Conservation (phyloP, 768 basidiomycete species). For the Leccinum sublutescens region DNA sequence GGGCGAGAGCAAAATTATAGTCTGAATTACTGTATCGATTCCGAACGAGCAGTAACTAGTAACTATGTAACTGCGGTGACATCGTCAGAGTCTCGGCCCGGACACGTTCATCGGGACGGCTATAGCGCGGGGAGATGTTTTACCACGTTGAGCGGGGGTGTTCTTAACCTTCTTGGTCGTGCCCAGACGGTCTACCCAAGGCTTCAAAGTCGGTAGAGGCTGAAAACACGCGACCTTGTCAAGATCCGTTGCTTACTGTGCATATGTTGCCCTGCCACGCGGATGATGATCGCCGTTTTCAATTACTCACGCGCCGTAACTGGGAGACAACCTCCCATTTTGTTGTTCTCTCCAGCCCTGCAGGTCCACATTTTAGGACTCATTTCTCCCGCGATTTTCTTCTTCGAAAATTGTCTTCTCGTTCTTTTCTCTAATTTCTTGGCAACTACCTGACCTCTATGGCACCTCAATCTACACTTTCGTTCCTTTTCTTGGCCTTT, state of each 20-base stretch:
- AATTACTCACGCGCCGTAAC: neutral
- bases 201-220: neutral
- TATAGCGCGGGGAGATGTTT: neutral
- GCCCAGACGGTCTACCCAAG: no score
- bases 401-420: neutral
- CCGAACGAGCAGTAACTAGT: neutral
- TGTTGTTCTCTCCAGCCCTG: neutral
- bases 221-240: neutral
- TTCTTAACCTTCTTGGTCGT: neutral
- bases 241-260: neutral
- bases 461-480: conserved; percentile 1
- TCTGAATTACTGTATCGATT: neutral
- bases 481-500: conserved; percentile 6
- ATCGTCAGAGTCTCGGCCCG: neutral
- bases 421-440: neutral
- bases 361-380: neutral
- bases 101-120: neutral
- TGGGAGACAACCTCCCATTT: neutral
- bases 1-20: neutral
- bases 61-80: neutral
- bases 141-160: neutral
- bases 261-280: conserved; percentile 5
- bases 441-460: conserved; percentile 3
- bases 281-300: conserved; percentile 7
- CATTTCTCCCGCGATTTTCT: neutral